Evolutionary conservation across 1,139 yeast genomes (phyloP).

Genomic region (Suhomyces terraborum): DNA sequence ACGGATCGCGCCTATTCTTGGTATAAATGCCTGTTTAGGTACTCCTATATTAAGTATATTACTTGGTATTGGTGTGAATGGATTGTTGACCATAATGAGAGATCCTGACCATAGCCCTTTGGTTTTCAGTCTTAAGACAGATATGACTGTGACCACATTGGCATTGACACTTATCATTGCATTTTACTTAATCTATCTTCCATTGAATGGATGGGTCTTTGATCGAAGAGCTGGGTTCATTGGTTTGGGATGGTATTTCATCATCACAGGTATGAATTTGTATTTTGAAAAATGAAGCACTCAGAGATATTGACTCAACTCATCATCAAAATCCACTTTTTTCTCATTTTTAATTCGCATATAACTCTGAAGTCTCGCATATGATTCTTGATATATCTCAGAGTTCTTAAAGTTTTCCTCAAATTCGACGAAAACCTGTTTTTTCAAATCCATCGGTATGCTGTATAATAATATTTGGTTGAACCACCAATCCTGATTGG

Average conservation of each 20-base stretch:
- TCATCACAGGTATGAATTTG: slow-evolving; percentile 15
- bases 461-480: slow-evolving; percentile 16
- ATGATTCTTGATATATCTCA: slow-evolving; percentile 10
- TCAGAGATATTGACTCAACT: slow-evolving; percentile 7
- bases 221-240: slow-evolving; percentile 34
- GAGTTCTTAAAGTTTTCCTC: slow-evolving; percentile 14
- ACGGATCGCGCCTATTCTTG: slow-evolving; percentile 37
- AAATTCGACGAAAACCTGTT: slow-evolving; percentile 16
- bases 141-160: slow-evolving; percentile 30
- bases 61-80: slow-evolving; percentile 45
- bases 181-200: slow-evolving; percentile 32
- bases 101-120: slow-evolving; percentile 21
- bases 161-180: slow-evolving; percentile 30
- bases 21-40: slow-evolving; percentile 46
- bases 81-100: slow-evolving; percentile 22
- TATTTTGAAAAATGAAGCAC: slow-evolving; percentile 8
- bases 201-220: slow-evolving; percentile 38
- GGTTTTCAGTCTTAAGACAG: slow-evolving; percentile 26
- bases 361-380: slow-evolving; percentile 6
- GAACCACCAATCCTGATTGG: slow-evolving; percentile 27
- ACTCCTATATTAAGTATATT: slow-evolving; percentile 43
- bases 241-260: slow-evolving; percentile 15
- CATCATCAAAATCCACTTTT: slow-evolving; percentile 7
- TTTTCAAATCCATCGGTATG: slow-evolving; percentile 14
- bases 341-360: slow-evolving; percentile 2